Conservation (phyloP, 305 asterid genomes). For the Fraxinus albicans region DNA sequence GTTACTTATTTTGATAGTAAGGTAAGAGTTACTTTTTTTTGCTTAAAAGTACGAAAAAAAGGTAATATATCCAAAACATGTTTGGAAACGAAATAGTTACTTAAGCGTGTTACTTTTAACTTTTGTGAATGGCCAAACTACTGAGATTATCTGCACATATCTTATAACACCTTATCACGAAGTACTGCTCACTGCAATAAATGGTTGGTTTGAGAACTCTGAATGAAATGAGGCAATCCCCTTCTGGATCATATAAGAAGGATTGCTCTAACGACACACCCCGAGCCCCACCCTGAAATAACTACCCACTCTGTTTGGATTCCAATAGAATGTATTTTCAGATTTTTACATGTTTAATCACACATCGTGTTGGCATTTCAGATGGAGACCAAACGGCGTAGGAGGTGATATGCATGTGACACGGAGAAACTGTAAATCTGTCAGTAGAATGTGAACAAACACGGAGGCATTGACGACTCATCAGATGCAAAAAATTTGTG, state of each 20-base stretch:
- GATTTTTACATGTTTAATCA: neutral
- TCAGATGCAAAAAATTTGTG: slow-evolving; percentile 26
- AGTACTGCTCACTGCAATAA: neutral
- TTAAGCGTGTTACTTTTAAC: neutral
- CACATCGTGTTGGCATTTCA: slow-evolving; percentile 28
- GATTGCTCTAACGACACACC: neutral
- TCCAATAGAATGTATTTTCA: neutral
- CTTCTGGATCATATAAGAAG: neutral
- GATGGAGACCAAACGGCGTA: slow-evolving; percentile 76
- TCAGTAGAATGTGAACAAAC: slow-evolving; percentile 25
- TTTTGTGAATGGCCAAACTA: neutral
- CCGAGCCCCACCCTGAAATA: neutral
- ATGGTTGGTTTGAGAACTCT: neutral
- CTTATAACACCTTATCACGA: neutral
- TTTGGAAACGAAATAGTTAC: neutral
- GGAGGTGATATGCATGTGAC: slow-evolving; percentile 41
- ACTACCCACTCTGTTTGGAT: neutral
- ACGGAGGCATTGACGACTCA: slow-evolving; percentile 28
- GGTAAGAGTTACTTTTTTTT: neutral
- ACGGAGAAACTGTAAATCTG: slow-evolving; percentile 18
- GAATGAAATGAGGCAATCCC: neutral
- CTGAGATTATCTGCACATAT: neutral
- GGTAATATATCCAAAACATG: neutral
- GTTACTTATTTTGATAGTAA: neutral
- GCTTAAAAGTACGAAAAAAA: neutral